phyloP scores from a whole-genome alignment of 495 filamentous ascomycete species.

The Lepidopterella palustris region DNA sequence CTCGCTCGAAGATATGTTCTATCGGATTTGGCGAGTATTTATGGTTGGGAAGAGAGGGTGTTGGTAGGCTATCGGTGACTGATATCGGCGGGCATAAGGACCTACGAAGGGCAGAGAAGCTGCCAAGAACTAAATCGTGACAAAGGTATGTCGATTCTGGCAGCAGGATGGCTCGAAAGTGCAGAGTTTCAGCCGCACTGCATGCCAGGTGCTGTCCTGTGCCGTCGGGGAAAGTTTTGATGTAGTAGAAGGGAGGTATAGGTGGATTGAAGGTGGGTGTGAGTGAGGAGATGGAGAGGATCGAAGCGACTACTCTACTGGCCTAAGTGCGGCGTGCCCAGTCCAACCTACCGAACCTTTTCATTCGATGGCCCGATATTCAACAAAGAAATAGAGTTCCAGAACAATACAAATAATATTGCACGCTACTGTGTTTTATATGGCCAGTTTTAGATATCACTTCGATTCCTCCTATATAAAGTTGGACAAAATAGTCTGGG shows the following conservation, averaged over 20 bases:
- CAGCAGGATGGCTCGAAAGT: background rate
- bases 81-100: conserved; percentile 24
- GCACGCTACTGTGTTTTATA: no score
- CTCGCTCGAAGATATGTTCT: background rate
- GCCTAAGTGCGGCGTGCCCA: background rate
- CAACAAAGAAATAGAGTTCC: background rate
- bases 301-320: background rate
- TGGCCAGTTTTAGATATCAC: no score
- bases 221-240: background rate
- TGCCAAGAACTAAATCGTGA: background rate
- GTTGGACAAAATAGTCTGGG: no score
- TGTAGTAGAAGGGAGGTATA: background rate
- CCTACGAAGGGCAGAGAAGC: conserved; percentile 12
- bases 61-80: conserved; percentile 18
- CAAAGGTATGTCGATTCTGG: background rate
- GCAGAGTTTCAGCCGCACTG: background rate
- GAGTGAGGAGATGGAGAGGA: background rate
- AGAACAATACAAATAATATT: no score
- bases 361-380: background rate
- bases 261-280: background rate
- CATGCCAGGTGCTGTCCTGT: background rate
- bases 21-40: background rate
- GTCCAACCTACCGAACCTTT: background rate
- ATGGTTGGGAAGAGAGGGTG: background rate
- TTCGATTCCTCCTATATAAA: background rate